Evolutionary conservation across 805 yeast species (phyloP), one percentile per base, ranked within the genome.

Genomic region (Metschnikowia corniflorae): DNA sequence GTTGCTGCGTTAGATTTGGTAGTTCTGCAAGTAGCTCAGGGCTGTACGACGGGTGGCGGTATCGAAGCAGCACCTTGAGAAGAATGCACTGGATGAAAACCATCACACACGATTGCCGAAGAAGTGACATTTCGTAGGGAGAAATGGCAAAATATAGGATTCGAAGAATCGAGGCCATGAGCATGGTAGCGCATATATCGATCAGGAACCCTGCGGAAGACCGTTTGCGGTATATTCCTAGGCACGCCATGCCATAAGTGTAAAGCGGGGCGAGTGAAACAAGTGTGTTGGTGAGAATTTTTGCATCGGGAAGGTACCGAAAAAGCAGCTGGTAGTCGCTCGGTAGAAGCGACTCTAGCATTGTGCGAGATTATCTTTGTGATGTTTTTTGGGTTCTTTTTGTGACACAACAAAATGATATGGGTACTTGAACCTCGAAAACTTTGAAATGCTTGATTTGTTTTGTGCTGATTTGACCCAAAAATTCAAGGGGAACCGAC

Each of bases 161-260:
- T 46, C 94, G 69, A 30, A 87, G 61, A 5, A 79, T 75, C 27
- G 87, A 75, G 1, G 95, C 81, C 45, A 86, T 69, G 43, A 88
- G 57, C 95, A 89, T 87, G 6, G 95, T 86, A 6, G 87, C 89
- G 61, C 96, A 89, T 8, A 89, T 85, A 60, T 89, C 97, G n/a
- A 87, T 68, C 5, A 95, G 83, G 54, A 88, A 87, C 16, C 96
- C 97, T 16, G 75, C 68, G 1, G 91, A 75, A 0, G 88, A 73
- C 54, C 79, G 66, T 22, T 75, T 72, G 31, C 71, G 65, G 50
- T 78, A 72, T 10, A 88, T 87, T 44, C 83, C 70, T 31, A 77
- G 66, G 23, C 88, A 75, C 1, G 96, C 87, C 12, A 93, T 76
- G 2, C 95, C 95, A 54, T 89, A 88, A 6, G 96, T 85, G 43